Evolutionary conservation across 164 flowering plant genomes (phyloP).

Genomic region (Hamamelis virginiana): DNA sequence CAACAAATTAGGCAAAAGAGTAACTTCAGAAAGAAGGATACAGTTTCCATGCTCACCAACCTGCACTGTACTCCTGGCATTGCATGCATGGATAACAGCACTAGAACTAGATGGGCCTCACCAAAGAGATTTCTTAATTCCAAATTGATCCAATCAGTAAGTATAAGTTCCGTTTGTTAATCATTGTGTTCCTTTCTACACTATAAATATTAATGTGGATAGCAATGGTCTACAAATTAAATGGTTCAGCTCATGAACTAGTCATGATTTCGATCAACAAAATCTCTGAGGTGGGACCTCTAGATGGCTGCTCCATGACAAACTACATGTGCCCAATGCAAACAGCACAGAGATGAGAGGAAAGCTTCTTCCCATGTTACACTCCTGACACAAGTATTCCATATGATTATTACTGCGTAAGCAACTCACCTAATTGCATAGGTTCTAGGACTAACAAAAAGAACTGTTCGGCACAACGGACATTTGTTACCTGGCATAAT

Average conservation of each 20-base stretch:
- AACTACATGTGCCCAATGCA: not conserved
- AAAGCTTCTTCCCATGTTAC: not conserved
- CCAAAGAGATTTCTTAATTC: not conserved
- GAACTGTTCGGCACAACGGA: constrained; percentile 92
- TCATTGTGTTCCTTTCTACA: not conserved
- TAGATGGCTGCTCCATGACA: not conserved
- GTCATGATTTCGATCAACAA: not conserved
- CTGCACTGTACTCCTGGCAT: not conserved
- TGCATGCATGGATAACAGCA: not conserved
- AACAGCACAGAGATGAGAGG: constrained; percentile 4
- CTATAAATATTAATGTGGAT: not conserved
- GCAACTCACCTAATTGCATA: constrained; percentile 68
- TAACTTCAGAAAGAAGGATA: not conserved
- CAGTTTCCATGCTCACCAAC: not conserved
- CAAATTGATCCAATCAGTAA: not conserved
- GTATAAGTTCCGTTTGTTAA: not conserved
- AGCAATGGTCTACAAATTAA: not conserved
- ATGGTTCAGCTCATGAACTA: not conserved
- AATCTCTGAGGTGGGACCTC: not conserved
- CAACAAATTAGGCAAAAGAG: not conserved
- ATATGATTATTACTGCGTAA: constrained; percentile 1
- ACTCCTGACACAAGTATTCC: not conserved
- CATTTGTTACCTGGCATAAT: constrained; percentile 77
- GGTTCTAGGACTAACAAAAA: constrained; percentile 76
- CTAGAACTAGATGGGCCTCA: not conserved